Evolutionary conservation across 176 grass and related monocot genomes (phyloP).

Genomic region (Stipa capillata): DNA sequence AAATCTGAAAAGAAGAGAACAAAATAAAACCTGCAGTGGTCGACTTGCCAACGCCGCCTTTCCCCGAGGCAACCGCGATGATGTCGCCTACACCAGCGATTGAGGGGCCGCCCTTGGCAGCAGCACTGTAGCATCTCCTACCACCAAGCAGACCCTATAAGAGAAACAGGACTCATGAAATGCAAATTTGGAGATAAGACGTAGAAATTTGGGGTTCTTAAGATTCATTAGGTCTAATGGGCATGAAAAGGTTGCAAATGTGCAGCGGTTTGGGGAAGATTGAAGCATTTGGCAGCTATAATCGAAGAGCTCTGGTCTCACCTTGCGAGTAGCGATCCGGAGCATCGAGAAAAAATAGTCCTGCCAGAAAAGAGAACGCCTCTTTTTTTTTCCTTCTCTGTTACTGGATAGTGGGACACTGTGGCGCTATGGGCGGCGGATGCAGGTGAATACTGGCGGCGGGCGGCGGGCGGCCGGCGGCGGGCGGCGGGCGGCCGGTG

Average conservation of each 20-base stretch:
- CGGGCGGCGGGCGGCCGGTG: no score
- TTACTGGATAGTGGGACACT: not conserved
- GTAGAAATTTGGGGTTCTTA: no score
- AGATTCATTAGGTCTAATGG: not conserved
- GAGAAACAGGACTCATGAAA: not conserved
- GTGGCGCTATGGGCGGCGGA: not conserved
- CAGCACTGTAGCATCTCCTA: constrained; percentile 44
- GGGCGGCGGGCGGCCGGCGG: no score
- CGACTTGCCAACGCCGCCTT: constrained; percentile 92
- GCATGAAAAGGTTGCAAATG: not conserved
- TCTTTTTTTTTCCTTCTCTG: not conserved
- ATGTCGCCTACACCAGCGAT: constrained; percentile 62
- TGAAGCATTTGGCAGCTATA: not conserved
- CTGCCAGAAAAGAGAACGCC: not conserved
- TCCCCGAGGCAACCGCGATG: constrained; percentile 81
- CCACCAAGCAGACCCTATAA: constrained; percentile 6
- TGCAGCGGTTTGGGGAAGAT: accelerated
- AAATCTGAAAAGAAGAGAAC: not conserved
- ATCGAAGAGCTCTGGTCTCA: not conserved
- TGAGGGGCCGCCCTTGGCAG: constrained; percentile 29
- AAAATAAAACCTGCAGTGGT: constrained; percentile 72
- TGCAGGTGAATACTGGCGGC: not conserved
- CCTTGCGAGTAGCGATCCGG: constrained; percentile 7
- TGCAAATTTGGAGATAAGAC: not conserved
- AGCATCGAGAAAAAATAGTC: constrained; percentile 2